phyloP scores from a whole-genome alignment of 805 yeast species.

The Yamadazyma sp. region DNA sequence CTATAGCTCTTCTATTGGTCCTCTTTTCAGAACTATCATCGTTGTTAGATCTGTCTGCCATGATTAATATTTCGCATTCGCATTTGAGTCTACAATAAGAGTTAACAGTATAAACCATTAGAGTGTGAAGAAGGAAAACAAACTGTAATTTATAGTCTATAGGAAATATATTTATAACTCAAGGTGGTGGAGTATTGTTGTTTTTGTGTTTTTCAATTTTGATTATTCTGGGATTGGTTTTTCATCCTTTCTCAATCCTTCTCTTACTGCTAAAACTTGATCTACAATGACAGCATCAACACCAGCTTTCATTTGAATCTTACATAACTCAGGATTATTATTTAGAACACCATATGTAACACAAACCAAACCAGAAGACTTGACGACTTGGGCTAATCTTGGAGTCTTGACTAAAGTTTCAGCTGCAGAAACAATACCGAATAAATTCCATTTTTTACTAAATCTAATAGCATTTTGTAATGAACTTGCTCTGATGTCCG shows the following conservation, averaged over 20 bases:
- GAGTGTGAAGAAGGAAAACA: no score
- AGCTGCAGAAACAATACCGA: constrained; percentile 91
- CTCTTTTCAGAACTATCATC: not conserved
- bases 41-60: no score
- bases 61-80: no score
- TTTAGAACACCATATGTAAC: constrained; percentile 86
- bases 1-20: constrained; percentile 30
- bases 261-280: constrained; percentile 88
- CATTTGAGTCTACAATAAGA: no score
- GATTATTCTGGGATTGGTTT: constrained; percentile 10
- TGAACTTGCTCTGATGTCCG: constrained; percentile 83
- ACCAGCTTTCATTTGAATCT: constrained; percentile 85
- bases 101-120: no score
- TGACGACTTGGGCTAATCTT: constrained; percentile 84
- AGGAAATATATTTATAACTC: not conserved
- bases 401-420: constrained; percentile 86
- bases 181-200: no score
- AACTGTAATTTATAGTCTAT: no score
- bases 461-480: constrained; percentile 89
- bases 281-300: constrained; percentile 99
- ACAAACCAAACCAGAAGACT: constrained; percentile 86
- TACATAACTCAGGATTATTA: constrained; percentile 80
- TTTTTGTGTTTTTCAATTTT: no score
- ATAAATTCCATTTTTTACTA: constrained; percentile 83
- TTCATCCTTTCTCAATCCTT: constrained; percentile 55